phyloP scores from a whole-genome alignment of 257 asterid genomes.

The Lavandula angustifolia region DNA sequence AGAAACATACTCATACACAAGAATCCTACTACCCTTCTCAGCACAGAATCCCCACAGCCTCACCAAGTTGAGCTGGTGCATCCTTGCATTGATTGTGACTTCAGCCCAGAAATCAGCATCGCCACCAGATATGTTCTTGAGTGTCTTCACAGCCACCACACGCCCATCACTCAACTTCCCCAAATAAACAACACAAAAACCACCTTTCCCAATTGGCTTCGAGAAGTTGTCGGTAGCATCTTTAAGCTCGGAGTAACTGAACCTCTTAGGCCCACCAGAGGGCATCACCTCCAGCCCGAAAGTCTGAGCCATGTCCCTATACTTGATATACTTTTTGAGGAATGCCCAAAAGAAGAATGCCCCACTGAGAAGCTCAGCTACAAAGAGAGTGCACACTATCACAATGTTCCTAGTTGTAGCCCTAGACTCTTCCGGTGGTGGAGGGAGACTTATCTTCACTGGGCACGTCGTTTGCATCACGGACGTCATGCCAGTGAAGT shows the following conservation, averaged over 20 bases:
- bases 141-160: conserved; percentile 69
- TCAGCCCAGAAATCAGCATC: conserved; percentile 90
- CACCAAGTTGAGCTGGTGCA: conserved; percentile 91
- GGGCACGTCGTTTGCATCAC: conserved; percentile 71
- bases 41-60: conserved; percentile 91
- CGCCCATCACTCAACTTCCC: conserved; percentile 78
- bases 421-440: conserved; percentile 57
- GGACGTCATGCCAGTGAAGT: conserved; percentile 60
- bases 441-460: conserved; percentile 64
- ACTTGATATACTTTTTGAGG: conserved; percentile 71
- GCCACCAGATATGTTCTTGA: conserved; percentile 60
- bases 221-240: conserved; percentile 64
- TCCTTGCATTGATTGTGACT: conserved; percentile 78
- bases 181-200: conserved; percentile 68
- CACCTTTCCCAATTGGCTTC: conserved; percentile 71
- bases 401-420: conserved; percentile 61
- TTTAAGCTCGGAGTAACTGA: conserved; percentile 58
- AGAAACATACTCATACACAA: conserved; percentile 76
- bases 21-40: conserved; percentile 64
- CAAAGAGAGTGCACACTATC: conserved; percentile 57
- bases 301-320: conserved; percentile 87
- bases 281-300: conserved; percentile 87
- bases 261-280: conserved; percentile 76
- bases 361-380: conserved; percentile 78
- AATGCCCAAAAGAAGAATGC: conserved; percentile 77